Conservation (phyloP, 2,329 filamentous ascomycete genomes). For the Endocalyx cinctus region DNA sequence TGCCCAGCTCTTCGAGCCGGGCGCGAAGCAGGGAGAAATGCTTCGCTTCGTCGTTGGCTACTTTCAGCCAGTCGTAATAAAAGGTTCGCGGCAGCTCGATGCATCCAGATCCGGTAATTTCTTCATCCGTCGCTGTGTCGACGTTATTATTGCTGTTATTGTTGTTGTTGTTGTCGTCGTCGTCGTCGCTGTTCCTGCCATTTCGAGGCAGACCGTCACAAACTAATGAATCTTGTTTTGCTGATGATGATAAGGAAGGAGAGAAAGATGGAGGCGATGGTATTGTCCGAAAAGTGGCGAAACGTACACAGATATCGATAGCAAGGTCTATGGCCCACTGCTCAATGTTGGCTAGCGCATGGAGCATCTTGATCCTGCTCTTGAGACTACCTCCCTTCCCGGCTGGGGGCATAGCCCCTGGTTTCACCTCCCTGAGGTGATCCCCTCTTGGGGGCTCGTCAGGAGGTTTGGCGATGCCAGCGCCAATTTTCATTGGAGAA, state of each 20-base stretch:
- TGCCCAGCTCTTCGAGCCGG: slow-evolving; percentile 39
- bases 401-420: slow-evolving; percentile 34
- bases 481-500: slow-evolving; percentile 37
- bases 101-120: too few species aligned
- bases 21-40: slow-evolving; percentile 42
- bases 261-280: too few species aligned
- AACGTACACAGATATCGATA: slow-evolving; percentile 42
- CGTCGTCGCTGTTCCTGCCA: too few species aligned
- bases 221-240: too few species aligned
- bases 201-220: too few species aligned
- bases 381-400: slow-evolving; percentile 38
- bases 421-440: slow-evolving; percentile 32
- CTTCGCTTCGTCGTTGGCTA: slow-evolving; percentile 42
- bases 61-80: slow-evolving; percentile 44
- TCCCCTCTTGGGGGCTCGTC: slow-evolving; percentile 37
- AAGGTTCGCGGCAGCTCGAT: slow-evolving; percentile 36
- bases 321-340: slow-evolving; percentile 44
- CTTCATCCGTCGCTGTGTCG: slow-evolving; percentile 10
- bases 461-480: slow-evolving; percentile 30
- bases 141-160: too few species aligned
- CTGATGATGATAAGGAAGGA: too few species aligned
- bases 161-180: too few species aligned
- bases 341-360: slow-evolving; percentile 43
- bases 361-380: slow-evolving; percentile 41
- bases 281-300: slow-evolving; percentile 39